Conservation (phyloP, 129 eudicot species). For the Flaveria bidentis region DNA sequence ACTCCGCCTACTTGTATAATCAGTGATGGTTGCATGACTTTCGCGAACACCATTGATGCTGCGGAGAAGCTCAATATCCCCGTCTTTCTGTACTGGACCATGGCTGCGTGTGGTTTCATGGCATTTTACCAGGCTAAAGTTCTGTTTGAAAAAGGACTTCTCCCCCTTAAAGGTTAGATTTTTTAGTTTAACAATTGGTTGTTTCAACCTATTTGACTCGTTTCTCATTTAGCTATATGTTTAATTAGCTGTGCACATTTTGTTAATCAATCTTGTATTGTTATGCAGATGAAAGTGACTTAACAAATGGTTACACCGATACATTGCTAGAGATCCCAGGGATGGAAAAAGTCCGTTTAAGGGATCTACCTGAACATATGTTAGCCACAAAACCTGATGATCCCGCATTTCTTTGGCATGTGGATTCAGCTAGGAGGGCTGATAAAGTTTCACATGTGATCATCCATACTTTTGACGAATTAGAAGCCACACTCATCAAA, state of each 20-base stretch:
- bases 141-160: conserved; percentile 1
- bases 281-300: conserved; percentile 29
- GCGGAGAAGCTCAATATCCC: conserved; percentile 35
- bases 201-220: no score
- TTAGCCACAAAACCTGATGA: conserved; percentile 20
- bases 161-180: conserved; percentile 23
- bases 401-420: not conserved
- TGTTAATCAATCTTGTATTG: not conserved
- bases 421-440: conserved; percentile 19
- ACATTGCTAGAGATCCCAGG: conserved; percentile 31
- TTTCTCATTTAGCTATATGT: no score
- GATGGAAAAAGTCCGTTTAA: conserved; percentile 32
- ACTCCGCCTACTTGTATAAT: conserved; percentile 35
- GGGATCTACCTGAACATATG: conserved; percentile 29
- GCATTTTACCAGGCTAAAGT: conserved; percentile 11
- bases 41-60: conserved; percentile 19
- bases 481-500: conserved; percentile 24
- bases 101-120: conserved; percentile 40
- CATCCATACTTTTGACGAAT: conserved; percentile 30
- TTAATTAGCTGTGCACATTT: not conserved
- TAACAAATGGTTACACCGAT: conserved; percentile 29
- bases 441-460: conserved; percentile 20
- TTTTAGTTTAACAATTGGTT: not conserved
- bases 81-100: conserved; percentile 21
- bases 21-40: conserved; percentile 31